These are phyloP conservation scores for Camelina sativa DNA, from an alignment of 345 rosid species.

Conservation along the genomic window DNA sequence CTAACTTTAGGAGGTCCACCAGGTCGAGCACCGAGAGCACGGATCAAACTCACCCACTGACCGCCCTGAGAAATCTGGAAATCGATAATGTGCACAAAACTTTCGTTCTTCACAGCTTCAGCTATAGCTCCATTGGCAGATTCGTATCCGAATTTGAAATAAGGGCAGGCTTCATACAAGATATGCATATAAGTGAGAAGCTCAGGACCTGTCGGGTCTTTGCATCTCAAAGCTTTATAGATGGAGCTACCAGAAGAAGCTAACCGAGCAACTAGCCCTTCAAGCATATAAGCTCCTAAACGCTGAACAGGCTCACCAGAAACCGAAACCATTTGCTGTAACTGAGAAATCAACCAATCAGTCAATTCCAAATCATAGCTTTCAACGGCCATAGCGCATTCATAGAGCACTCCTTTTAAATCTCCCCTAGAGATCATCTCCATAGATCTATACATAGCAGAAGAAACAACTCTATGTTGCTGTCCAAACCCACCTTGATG, in stretches of 20 bases:
- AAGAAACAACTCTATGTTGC: conserved; percentile 36
- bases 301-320: conserved; percentile 92
- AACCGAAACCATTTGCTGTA: conserved; percentile 83
- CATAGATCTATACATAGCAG: conserved; percentile 44
- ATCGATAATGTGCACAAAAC: conserved; percentile 77
- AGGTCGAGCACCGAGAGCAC: conserved; percentile 84
- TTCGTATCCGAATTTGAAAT: conserved; percentile 92
- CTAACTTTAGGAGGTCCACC: conserved; percentile 85
- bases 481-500: conserved; percentile 25
- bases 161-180: conserved; percentile 88
- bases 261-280: conserved; percentile 84
- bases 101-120: conserved; percentile 85
- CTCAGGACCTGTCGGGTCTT: conserved; percentile 76
- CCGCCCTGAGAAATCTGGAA: conserved; percentile 82
- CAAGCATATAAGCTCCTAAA: conserved; percentile 86
- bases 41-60: conserved; percentile 94
- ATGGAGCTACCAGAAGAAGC: conserved; percentile 85
- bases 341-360: conserved; percentile 69
- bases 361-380: conserved; percentile 52
- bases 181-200: conserved; percentile 89
- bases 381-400: conserved; percentile 82
- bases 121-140: conserved; percentile 98
- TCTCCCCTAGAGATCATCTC: conserved; percentile 73
- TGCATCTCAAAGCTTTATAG: conserved; percentile 82
- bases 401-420: conserved; percentile 68